Base-by-base conservation (phyloP, 2,329 filamentous ascomycete genomes). In the Trichoderma citrinoviride region DNA sequence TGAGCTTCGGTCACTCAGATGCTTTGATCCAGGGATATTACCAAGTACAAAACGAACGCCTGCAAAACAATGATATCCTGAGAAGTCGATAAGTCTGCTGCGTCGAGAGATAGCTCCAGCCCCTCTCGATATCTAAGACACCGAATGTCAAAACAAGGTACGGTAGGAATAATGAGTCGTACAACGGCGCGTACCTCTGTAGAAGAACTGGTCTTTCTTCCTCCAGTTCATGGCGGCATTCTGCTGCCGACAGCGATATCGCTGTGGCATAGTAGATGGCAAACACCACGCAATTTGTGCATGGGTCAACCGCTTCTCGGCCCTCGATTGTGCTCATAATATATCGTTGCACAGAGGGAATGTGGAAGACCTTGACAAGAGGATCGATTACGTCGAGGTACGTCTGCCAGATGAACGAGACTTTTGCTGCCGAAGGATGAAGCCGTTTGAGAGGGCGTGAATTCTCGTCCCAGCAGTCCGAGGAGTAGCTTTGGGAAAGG, bases 41-140 rank as follows among this genome's bases (percentile, higher is more conserved):
- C 67, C 12, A 69, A 17, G 53, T 67, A 70, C 14, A 69, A 17
- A 0, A 68, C 44, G 29, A 70, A 60, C 7, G 68, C 68, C 55
- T 68, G 66, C 5, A 70, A 60, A 6, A 68, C 66, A 7, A 52
- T 64, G 10, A 66, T 19, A 43, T 67, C 49, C 10, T 53, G 53
- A 12, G 67, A 67, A n/a, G 43, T 37, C 15, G 66, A 50, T 25
- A 70, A 65, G 37, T 65, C 65, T 10, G 61, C 64, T 25, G 37
- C 33, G 8, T 23, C 19, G 14, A 69, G 62, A 5, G 62, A 53
- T 27, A 17, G 25, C 14, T 58, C 55, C 3, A 47, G n/a, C 44
- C 55, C 55, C 4, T 58, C 41, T 15, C 55, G 55, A 19, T 46
- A 58, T 6, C 55, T 58, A 23, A 57, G n/a, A n/a, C n/a, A n/a